Percentiles rank a stretch among this genome's conserved stretches.
Evolutionary conservation across 2,329 filamentous ascomycete genomes (phyloP).

Genomic region (Exophiala oligosperma): DNA sequence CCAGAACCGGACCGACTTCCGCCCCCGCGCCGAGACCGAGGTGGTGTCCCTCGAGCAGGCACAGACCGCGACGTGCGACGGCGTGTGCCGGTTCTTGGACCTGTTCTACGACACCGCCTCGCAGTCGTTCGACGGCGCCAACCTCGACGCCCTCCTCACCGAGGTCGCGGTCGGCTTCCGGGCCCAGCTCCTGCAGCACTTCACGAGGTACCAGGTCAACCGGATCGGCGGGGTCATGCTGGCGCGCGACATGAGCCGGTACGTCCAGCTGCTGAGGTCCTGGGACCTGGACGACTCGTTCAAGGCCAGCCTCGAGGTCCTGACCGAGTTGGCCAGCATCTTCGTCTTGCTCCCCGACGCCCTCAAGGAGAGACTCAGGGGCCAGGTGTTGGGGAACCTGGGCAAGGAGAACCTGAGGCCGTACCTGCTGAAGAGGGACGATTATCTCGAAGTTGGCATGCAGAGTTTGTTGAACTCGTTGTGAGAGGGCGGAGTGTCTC

Average conservation of each 20-base stretch:
- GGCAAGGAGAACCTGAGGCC: constrained; percentile 71
- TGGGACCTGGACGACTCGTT: constrained; percentile 76
- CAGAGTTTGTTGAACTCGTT: constrained; percentile 76
- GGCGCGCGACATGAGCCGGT: constrained; percentile 92
- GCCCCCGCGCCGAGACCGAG: constrained; percentile 76
- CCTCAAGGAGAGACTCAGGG: constrained; percentile 61
- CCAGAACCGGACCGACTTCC: constrained; percentile 87
- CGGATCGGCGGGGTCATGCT: constrained; percentile 93
- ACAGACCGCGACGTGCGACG: constrained; percentile 81
- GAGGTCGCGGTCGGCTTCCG: constrained; percentile 82
- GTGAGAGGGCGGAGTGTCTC: constrained; percentile 30
- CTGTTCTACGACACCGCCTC: constrained; percentile 63
- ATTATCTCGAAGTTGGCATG: constrained; percentile 76
- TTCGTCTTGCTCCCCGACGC: constrained; percentile 90
- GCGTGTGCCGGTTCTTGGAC: constrained; percentile 77
- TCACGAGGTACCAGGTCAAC: constrained; percentile 91
- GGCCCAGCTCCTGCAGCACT: constrained; percentile 80
- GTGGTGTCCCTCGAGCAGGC: constrained; percentile 64
- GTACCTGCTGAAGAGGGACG: constrained; percentile 83
- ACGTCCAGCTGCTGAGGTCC: constrained; percentile 78
- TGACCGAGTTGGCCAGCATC: constrained; percentile 90
- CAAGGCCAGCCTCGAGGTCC: constrained; percentile 71
- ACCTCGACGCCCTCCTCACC: constrained; percentile 76
- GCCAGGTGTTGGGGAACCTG: constrained; percentile 36
- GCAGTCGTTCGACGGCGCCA: constrained; percentile 76